Evolutionary conservation across 1,284 basidiomycete species (phyloP).

Genomic region (Ganoderma multipileum): DNA sequence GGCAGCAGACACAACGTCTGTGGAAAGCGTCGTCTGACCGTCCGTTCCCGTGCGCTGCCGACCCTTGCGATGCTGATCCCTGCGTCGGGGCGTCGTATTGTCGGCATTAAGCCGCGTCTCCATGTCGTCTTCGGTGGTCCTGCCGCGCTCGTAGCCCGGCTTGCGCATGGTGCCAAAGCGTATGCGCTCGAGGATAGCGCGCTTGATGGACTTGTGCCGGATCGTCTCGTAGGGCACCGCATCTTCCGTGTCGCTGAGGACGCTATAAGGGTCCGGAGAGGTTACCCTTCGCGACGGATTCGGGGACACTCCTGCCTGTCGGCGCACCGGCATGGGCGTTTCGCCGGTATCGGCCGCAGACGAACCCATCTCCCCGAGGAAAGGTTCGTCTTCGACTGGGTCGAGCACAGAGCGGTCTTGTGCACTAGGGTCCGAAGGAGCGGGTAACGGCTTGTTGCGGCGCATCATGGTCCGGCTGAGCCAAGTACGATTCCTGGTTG

Average conservation of each 20-base stretch:
- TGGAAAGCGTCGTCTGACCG: constrained; percentile 1
- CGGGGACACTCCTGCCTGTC: constrained; percentile 9
- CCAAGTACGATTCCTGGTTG: constrained; percentile 14
- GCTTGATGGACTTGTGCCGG: constrained; percentile 42
- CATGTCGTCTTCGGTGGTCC: constrained; percentile 16
- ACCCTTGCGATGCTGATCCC: constrained; percentile 25
- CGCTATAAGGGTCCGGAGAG: constrained; percentile 27
- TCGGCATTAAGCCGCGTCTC: not conserved
- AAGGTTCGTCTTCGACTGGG: constrained; percentile 36
- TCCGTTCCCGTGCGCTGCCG: constrained; percentile 15
- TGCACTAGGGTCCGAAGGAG: not conserved
- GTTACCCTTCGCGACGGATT: constrained; percentile 15
- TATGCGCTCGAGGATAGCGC: constrained; percentile 41
- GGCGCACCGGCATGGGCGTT: constrained; percentile 4
- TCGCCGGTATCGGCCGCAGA: constrained; percentile 11
- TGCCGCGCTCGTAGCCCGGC: constrained; percentile 11
- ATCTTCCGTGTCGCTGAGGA: constrained; percentile 34
- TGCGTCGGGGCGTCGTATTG: not conserved
- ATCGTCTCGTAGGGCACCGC: constrained; percentile 36
- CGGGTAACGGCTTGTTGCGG: constrained; percentile 14
- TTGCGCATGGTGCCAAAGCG: constrained; percentile 33
- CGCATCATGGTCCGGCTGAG: constrained; percentile 22
- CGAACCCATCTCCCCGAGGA: constrained; percentile 24
- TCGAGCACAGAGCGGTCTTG: not conserved
- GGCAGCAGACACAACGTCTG: constrained; percentile 10